These are phyloP conservation scores for Ceratocystis papillata DNA, from an alignment of 2,329 filamentous ascomycete genomes.

Conservation along the genomic window DNA sequence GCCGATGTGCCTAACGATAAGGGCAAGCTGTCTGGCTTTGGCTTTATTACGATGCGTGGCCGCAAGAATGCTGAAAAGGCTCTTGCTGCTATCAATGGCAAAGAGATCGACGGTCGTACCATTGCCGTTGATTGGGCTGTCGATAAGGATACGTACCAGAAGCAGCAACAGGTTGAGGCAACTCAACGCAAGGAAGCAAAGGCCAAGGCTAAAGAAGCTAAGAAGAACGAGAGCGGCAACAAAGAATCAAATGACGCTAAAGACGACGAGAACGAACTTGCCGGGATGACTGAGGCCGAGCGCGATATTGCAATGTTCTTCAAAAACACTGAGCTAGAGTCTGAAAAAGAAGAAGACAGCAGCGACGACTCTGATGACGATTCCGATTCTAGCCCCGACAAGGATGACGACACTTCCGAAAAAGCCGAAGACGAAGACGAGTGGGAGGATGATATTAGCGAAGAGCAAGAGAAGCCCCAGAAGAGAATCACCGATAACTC, in stretches of 20 bases:
- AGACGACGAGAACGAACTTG: slow-evolving; percentile 27
- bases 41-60: slow-evolving; percentile 80
- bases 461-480: slow-evolving; percentile 39
- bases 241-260: slow-evolving; percentile 34
- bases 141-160: slow-evolving; percentile 76
- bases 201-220: slow-evolving; percentile 29
- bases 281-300: slow-evolving; percentile 32
- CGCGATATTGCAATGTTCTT: slow-evolving; percentile 42
- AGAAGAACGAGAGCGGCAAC: slow-evolving; percentile 31
- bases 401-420: slow-evolving; percentile 37
- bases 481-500: slow-evolving; percentile 52
- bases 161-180: slow-evolving; percentile 38
- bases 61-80: slow-evolving; percentile 87
- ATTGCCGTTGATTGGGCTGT: slow-evolving; percentile 96
- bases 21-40: slow-evolving; percentile 72
- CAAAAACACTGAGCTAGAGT: slow-evolving; percentile 48
- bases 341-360: slow-evolving; percentile 44
- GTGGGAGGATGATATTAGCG: slow-evolving; percentile 36
- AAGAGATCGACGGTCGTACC: slow-evolving; percentile 73
- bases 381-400: slow-evolving; percentile 36
- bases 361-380: slow-evolving; percentile 36
- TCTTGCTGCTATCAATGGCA: slow-evolving; percentile 75
- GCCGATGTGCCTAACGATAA: slow-evolving; percentile 72
- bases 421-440: slow-evolving; percentile 38
- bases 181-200: slow-evolving; percentile 32